Percentiles rank a stretch among this genome's conserved stretches.
Evolutionary conservation across 2,329 filamentous ascomycete genomes (phyloP).

Genomic region (Pseudogymnoascus sp.): DNA sequence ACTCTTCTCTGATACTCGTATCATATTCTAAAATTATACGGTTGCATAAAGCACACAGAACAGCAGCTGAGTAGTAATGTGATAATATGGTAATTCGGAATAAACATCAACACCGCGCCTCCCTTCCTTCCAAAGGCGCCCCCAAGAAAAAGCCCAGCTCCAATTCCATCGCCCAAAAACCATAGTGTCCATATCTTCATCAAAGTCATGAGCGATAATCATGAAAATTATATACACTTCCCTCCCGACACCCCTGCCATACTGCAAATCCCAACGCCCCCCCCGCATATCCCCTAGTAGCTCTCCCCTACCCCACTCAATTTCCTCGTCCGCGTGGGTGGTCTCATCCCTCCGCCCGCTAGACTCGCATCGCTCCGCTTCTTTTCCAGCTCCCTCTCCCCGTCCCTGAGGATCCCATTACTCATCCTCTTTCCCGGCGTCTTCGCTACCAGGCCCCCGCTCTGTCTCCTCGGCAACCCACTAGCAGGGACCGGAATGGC

Average conservation of each 20-base stretch:
- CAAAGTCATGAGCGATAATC: conserved; percentile 9
- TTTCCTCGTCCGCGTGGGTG: conserved; percentile 33
- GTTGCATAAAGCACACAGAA: neutral
- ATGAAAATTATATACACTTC: conserved; percentile 4
- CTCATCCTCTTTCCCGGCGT: conserved; percentile 22
- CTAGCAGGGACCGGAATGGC: conserved; percentile 41
- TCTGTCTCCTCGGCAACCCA: conserved; percentile 43
- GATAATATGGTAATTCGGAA: neutral
- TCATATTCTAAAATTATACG: neutral
- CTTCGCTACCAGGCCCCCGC: conserved; percentile 34
- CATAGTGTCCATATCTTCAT: conserved; percentile 8
- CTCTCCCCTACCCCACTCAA: conserved; percentile 49
- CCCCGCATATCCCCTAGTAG: conserved; percentile 34
- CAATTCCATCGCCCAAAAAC: conserved; percentile 6
- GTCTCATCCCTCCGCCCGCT: conserved; percentile 22
- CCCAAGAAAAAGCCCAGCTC: neutral
- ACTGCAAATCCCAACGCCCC: conserved; percentile 2
- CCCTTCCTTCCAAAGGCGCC: neutral
- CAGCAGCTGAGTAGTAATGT: neutral
- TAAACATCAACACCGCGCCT: neutral
- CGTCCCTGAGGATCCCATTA: conserved; percentile 19
- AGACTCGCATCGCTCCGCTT: neutral
- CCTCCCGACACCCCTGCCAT: neutral
- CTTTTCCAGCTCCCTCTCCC: conserved; percentile 19
- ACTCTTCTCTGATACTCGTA: neutral